phyloP scores from a whole-genome alignment of 371 early-diverging fungal genomes.

The Phascolomyces articulosus region DNA sequence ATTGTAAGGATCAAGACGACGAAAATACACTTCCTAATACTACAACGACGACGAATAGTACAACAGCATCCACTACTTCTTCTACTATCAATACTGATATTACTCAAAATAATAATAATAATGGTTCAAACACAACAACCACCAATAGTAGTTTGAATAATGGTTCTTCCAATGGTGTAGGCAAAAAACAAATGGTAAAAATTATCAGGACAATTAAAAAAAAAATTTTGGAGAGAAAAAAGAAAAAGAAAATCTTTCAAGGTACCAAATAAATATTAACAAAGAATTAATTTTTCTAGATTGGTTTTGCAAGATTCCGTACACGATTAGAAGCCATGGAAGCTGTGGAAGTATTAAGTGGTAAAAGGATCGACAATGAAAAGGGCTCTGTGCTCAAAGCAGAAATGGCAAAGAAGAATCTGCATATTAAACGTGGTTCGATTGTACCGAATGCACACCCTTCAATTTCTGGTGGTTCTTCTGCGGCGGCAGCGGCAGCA shows the following conservation, averaged over 20 bases:
- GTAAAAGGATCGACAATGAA: conserved; percentile 40
- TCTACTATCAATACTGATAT: conserved; percentile 3
- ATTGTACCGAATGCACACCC: conserved; percentile 15
- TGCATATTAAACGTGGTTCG: conserved; percentile 43
- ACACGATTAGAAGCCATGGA: conserved; percentile 44
- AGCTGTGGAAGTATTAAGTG: conserved; percentile 37
- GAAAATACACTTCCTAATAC: conserved; percentile 27
- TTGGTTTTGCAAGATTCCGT: conserved; percentile 47
- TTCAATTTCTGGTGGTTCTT: conserved; percentile 10
- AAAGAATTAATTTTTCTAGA: conserved; percentile 18
- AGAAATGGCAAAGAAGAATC: conserved; percentile 56
- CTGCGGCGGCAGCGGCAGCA: conserved; percentile 11
- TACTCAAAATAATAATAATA: neutral
- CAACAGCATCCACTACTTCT: conserved; percentile 14
- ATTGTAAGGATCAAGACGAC: conserved; percentile 62
- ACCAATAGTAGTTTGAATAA: no score
- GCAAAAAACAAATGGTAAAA: conserved; percentile 87
- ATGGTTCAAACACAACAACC: no score
- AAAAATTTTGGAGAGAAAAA: no score
- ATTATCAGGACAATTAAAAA: no score
- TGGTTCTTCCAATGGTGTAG: neutral
- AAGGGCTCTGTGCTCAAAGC: conserved; percentile 43
- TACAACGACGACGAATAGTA: conserved; percentile 28
- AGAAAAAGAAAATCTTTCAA: neutral
- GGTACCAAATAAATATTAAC: neutral